Evolutionary conservation across 2,329 filamentous ascomycete genomes (phyloP).

Genomic region (Nannizziopsis arthrosporioides): DNA sequence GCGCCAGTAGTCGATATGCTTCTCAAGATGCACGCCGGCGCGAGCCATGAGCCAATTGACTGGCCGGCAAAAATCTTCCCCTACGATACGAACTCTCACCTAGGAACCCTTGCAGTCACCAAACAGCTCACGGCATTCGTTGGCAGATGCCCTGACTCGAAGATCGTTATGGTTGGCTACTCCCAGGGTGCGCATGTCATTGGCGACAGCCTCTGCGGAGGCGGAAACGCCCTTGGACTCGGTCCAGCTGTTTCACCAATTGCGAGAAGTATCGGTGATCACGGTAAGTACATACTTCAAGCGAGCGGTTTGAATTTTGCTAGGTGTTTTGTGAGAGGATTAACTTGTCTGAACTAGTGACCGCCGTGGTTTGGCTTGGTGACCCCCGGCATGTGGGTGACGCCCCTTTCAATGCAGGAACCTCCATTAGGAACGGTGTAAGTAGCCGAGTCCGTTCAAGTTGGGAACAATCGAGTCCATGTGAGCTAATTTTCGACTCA

Average conservation of each 20-base stretch:
- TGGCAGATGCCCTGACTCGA: conserved; percentile 5
- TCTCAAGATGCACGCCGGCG: not conserved
- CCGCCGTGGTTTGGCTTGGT: conserved; percentile 9
- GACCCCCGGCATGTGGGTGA: conserved; percentile 6
- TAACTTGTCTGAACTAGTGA: conserved; percentile 4
- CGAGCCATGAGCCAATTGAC: conserved; percentile 4
- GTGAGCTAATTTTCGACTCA: conserved; percentile 1
- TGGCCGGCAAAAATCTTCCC: conserved; percentile 11
- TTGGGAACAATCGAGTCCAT: not conserved
- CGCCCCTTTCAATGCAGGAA: conserved; percentile 9
- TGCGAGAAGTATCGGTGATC: conserved; percentile 1
- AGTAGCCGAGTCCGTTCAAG: not conserved
- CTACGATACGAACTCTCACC: conserved; percentile 8
- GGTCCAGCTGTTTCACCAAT: conserved; percentile 1
- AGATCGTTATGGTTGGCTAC: conserved; percentile 12
- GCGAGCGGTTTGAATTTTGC: not conserved
- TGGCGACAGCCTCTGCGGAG: conserved; percentile 10
- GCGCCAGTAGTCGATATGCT: conserved; percentile 3
- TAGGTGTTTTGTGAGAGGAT: not conserved
- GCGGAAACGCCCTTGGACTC: conserved; percentile 1
- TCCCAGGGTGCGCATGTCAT: conserved; percentile 13
- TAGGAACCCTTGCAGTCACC: conserved; percentile 6
- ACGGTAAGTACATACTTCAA: not conserved
- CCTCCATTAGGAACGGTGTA: conserved; percentile 8
- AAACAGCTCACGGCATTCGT: conserved; percentile 8